A percentile compares a stretch with the other conserved stretches of the same genome.
Conservation (phyloP, 2,329 filamentous ascomycete genomes). For the Nemania bipapillata region DNA sequence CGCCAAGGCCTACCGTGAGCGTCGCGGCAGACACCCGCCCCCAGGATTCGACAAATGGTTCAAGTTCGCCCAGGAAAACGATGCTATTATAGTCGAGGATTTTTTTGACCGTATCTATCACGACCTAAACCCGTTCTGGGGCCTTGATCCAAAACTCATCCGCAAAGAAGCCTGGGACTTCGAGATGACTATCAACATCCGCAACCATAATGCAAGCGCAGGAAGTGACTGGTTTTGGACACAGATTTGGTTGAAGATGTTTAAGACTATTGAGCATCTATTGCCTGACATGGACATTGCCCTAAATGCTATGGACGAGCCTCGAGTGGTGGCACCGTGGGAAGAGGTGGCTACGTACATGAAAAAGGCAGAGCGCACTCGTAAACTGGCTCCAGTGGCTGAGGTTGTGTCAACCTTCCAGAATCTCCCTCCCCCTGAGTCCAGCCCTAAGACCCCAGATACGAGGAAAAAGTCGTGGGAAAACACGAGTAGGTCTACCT, state of each 20-base stretch:
- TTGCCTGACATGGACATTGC: constrained; percentile 75
- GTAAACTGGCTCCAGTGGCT: constrained; percentile 57
- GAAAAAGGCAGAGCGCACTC: constrained; percentile 61
- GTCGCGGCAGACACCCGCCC: constrained; percentile 62
- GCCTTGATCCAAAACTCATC: constrained; percentile 59
- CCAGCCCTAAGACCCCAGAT: constrained; percentile 52
- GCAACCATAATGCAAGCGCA: constrained; percentile 63
- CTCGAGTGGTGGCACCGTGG: constrained; percentile 70
- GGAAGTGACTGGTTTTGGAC: constrained; percentile 69
- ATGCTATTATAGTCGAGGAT: constrained; percentile 59
- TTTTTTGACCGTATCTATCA: constrained; percentile 66
- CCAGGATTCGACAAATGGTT: constrained; percentile 63
- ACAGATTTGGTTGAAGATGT: constrained; percentile 65
- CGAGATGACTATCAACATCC: constrained; percentile 71
- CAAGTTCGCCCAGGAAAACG: constrained; percentile 56
- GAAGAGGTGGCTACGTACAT: constrained; percentile 69
- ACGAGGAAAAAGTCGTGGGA: constrained; percentile 62
- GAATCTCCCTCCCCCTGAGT: constrained; percentile 55
- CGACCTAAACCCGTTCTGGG: constrained; percentile 66
- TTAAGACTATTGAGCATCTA: constrained; percentile 63
- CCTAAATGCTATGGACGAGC: constrained; percentile 75
- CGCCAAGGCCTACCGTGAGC: constrained; percentile 59
- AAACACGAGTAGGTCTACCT: constrained; percentile 56
- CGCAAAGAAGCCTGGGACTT: constrained; percentile 65
- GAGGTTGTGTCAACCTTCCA: constrained; percentile 60